phyloP scores from a whole-genome alignment of 2,329 filamentous ascomycete genomes.

The Plenodomus biglobosus region DNA sequence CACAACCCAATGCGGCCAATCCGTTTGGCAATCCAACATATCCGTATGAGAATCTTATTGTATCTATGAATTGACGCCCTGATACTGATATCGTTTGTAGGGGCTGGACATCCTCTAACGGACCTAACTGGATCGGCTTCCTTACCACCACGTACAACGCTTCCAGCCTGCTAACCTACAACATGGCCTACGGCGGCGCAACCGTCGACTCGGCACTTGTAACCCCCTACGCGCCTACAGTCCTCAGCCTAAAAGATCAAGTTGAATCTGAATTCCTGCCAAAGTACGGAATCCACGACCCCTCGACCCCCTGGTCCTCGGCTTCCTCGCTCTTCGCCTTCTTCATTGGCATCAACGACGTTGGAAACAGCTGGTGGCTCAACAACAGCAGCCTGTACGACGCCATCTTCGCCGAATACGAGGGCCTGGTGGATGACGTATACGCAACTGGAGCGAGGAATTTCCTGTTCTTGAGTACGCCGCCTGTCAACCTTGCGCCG shows the following conservation, averaged over 20 bases:
- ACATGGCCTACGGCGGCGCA: conserved; percentile 54
- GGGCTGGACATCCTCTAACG: conserved; percentile 46
- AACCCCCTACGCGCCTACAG: conserved; percentile 52
- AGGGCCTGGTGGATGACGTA: conserved; percentile 42
- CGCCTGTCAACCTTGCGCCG: conserved; percentile 56
- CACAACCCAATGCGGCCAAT: conserved; percentile 56
- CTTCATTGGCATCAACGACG: conserved; percentile 61
- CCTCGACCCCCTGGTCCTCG: conserved; percentile 48
- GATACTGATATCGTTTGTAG: not conserved
- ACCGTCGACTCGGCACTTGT: conserved; percentile 49
- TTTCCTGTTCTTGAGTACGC: conserved; percentile 53
- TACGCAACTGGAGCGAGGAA: conserved; percentile 52
- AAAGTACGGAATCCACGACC: conserved; percentile 40
- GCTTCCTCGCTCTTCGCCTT: conserved; percentile 53
- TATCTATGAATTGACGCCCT: no score
- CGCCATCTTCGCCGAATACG: conserved; percentile 44
- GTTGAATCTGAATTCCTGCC: conserved; percentile 49
- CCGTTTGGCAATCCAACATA: conserved; percentile 64
- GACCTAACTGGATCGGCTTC: conserved; percentile 60
- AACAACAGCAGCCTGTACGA: conserved; percentile 40
- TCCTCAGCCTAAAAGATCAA: conserved; percentile 57
- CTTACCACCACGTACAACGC: conserved; percentile 41
- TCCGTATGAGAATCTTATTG: conserved; percentile 33
- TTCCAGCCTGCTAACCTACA: conserved; percentile 53
- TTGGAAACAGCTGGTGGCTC: conserved; percentile 53